Conservation (phyloP, 2,329 filamentous ascomycete species). For the Karstenula rhodostoma region DNA sequence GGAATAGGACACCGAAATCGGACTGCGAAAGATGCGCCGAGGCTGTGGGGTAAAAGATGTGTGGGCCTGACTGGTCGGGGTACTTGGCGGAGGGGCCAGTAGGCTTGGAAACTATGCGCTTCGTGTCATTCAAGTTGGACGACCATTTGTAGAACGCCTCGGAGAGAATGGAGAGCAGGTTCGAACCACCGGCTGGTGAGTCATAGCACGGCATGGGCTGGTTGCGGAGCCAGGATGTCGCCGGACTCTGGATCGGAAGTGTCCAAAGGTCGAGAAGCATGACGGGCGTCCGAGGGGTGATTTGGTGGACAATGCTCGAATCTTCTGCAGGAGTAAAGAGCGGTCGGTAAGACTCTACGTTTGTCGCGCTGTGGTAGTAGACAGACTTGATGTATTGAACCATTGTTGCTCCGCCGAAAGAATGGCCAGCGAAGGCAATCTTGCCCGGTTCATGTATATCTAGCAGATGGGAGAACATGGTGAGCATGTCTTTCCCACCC, state of each 20-base stretch:
- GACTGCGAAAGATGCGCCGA: slow-evolving; percentile 85
- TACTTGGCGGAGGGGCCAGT: slow-evolving; percentile 55
- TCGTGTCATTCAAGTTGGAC: slow-evolving; percentile 74
- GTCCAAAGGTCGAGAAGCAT: slow-evolving; percentile 84
- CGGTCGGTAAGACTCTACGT: slow-evolving; percentile 57
- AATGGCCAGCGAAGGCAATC: slow-evolving; percentile 80
- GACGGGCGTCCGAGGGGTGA: slow-evolving; percentile 71
- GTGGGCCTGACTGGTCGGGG: slow-evolving; percentile 59
- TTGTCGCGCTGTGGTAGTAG: slow-evolving; percentile 68
- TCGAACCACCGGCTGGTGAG: slow-evolving; percentile 60
- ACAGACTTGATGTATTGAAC: slow-evolving; percentile 82
- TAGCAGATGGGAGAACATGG: slow-evolving; percentile 67
- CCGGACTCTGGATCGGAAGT: slow-evolving; percentile 71
- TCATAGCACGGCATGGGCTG: slow-evolving; percentile 75
- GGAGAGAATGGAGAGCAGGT: slow-evolving; percentile 75
- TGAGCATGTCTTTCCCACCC: slow-evolving; percentile 57
- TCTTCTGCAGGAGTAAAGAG: slow-evolving; percentile 67
- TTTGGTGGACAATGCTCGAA: slow-evolving; percentile 68
- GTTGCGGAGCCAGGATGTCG: slow-evolving; percentile 71
- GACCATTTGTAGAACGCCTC: slow-evolving; percentile 82
- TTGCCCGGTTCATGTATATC: slow-evolving; percentile 75
- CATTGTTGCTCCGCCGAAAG: slow-evolving; percentile 78
- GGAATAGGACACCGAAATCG: slow-evolving; percentile 85
- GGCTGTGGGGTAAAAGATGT: slow-evolving; percentile 76
- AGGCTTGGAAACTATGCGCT: slow-evolving; percentile 68